Percentiles rank a stretch among this genome's conserved stretches.
These are phyloP conservation scores for Lyophyllum decastes DNA, from an alignment of 768 basidiomycete species.

Conservation along the genomic window DNA sequence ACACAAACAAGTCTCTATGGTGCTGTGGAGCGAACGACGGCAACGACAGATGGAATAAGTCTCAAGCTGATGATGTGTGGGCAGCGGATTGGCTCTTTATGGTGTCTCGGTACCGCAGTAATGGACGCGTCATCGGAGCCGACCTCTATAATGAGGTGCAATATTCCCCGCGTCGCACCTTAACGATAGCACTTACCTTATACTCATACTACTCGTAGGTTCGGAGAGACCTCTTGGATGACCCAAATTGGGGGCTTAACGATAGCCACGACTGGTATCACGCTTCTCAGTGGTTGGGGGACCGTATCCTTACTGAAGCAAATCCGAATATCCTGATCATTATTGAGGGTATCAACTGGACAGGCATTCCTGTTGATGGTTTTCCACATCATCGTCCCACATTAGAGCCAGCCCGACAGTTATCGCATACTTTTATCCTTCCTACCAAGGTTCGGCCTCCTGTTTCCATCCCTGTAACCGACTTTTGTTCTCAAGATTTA, in stretches of 20 bases:
- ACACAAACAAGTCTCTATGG: conserved; percentile 17
- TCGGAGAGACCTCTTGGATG: conserved; percentile 13
- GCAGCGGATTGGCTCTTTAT: conserved; percentile 16
- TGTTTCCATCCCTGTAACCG: background rate
- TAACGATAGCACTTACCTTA: background rate
- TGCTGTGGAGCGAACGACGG: conserved; percentile 16
- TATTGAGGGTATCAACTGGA: conserved; percentile 19
- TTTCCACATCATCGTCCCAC: conserved; percentile 17
- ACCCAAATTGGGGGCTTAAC: conserved; percentile 13
- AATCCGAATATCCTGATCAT: conserved; percentile 16
- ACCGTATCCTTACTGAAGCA: conserved; percentile 16
- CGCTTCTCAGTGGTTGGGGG: conserved; percentile 7
- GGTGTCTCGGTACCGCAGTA: conserved; percentile 15
- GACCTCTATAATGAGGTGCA: conserved; percentile 17
- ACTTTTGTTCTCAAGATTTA: background rate
- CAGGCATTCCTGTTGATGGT: conserved; percentile 16
- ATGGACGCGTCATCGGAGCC: conserved; percentile 12
- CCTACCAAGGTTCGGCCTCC: conserved; percentile 10
- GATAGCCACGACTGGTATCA: conserved; percentile 12
- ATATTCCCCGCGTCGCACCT: background rate
- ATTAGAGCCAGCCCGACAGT: conserved; percentile 11
- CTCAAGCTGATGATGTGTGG: conserved; percentile 15
- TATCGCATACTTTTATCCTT: conserved; percentile 14
- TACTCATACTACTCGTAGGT: conserved; percentile 3
- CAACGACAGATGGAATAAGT: conserved; percentile 18